Evolutionary conservation across 345 rosid genomes (phyloP).

Genomic region (Sonneratia alba): DNA sequence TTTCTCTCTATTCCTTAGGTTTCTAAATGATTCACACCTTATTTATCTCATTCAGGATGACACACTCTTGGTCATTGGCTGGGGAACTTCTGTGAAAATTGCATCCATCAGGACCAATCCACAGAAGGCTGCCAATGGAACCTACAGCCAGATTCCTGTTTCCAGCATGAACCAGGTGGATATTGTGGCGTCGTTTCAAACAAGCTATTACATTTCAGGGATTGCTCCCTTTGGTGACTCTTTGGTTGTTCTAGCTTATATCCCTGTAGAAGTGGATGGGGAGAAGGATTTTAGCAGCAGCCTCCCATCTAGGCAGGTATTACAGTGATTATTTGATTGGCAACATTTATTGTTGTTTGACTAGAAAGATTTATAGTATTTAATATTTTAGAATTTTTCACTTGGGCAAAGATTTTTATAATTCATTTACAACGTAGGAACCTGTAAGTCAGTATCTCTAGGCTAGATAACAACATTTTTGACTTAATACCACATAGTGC

Average conservation of each 20-base stretch:
- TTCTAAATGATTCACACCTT: background rate
- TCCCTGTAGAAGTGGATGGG: conserved; percentile 72
- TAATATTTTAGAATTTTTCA: background rate
- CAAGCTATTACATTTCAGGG: conserved; percentile 97
- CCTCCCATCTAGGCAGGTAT: conserved; percentile 79
- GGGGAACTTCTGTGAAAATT: conserved; percentile 88
- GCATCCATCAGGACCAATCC: conserved; percentile 77
- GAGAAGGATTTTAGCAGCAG: conserved; percentile 67
- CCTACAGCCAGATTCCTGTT: conserved; percentile 36
- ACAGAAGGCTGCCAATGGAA: conserved; percentile 51
- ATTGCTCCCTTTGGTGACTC: conserved; percentile 99
- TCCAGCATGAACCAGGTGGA: conserved; percentile 78
- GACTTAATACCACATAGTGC: background rate
- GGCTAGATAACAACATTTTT: background rate
- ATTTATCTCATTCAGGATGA: conserved; percentile 51
- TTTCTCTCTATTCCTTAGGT: background rate
- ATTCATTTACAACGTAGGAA: background rate
- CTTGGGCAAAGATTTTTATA: background rate
- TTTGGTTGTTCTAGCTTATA: conserved; percentile 93
- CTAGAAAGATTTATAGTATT: background rate
- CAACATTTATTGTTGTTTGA: background rate
- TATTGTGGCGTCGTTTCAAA: conserved; percentile 93
- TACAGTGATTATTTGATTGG: conserved; percentile 5
- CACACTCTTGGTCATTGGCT: conserved; percentile 86
- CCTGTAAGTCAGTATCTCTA: background rate